Conservation (phyloP, 306 rosid species). For the Herpetospermum pedunculosum region DNA sequence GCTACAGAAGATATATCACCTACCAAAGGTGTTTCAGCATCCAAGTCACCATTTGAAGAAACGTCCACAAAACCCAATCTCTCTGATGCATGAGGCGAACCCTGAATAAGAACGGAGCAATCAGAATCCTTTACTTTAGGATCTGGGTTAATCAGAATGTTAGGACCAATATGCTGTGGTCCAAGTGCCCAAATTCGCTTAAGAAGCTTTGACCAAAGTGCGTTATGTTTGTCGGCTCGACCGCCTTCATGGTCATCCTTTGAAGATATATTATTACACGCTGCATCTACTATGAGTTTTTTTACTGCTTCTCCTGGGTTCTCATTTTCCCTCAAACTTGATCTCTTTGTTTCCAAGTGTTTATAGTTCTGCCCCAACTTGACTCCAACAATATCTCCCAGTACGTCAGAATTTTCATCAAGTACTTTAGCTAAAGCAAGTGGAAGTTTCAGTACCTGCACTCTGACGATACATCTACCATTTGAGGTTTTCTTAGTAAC, state of each 20-base stretch:
- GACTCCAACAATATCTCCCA: slow-evolving; percentile 47
- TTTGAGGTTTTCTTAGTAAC: slow-evolving; percentile 64
- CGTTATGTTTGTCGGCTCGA: slow-evolving; percentile 41
- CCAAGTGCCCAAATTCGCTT: slow-evolving; percentile 83
- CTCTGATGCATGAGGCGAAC: slow-evolving; percentile 40
- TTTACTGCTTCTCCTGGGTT: slow-evolving; percentile 36
- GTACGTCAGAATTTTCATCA: slow-evolving; percentile 59
- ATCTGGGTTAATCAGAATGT: slow-evolving; percentile 58
- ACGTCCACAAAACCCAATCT: slow-evolving; percentile 43
- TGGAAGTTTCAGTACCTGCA: slow-evolving; percentile 63
- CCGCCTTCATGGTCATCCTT: slow-evolving; percentile 41
- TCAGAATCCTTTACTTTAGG: slow-evolving; percentile 25
- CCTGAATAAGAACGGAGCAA: slow-evolving; percentile 40
- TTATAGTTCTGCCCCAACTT: slow-evolving; percentile 33
- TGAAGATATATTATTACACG: slow-evolving; percentile 40
- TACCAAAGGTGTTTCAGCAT: neutral
- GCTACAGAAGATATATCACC: slow-evolving; percentile 16
- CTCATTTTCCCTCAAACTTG: slow-evolving; percentile 26
- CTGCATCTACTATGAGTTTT: slow-evolving; percentile 58
- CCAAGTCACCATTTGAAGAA: slow-evolving; percentile 15
- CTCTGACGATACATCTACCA: slow-evolving; percentile 62
- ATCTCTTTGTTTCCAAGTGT: slow-evolving; percentile 35
- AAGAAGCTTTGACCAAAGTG: slow-evolving; percentile 63
- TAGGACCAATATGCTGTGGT: slow-evolving; percentile 67
- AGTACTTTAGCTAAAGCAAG: slow-evolving; percentile 59